phyloP scores from a whole-genome alignment of 2,329 filamentous ascomycete genomes.

The Exophiala phaeomuriformis region DNA sequence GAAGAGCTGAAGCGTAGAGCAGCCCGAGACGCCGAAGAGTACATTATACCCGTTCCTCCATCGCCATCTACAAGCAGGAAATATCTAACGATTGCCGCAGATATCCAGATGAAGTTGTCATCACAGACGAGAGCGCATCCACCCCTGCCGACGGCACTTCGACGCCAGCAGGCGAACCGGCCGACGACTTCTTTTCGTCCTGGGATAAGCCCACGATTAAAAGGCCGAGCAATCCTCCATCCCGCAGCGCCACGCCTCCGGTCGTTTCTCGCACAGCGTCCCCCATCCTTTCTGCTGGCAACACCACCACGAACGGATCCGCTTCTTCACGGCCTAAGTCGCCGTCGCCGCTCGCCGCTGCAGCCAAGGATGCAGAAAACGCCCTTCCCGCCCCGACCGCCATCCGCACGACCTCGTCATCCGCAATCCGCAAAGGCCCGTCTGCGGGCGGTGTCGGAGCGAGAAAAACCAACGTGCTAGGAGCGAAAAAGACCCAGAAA shows the following conservation, averaged over 20 bases:
- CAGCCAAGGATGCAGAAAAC: constrained; percentile 46
- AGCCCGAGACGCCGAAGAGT: constrained; percentile 77
- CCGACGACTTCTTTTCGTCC: constrained; percentile 90
- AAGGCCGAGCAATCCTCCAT: constrained; percentile 86
- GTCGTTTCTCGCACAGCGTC: constrained; percentile 73
- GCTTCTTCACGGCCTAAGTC: constrained; percentile 66
- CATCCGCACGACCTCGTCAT: constrained; percentile 67
- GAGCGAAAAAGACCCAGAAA: constrained; percentile 74
- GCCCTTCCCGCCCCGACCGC: constrained; percentile 52
- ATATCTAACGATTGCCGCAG: constrained; percentile 40
- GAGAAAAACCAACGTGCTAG: constrained; percentile 78
- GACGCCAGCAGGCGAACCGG: constrained; percentile 70
- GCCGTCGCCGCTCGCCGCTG: constrained; percentile 54
- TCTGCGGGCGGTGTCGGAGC: constrained; percentile 51
- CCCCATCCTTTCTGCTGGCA: constrained; percentile 72
- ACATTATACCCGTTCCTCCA: constrained; percentile 33
- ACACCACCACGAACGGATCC: constrained; percentile 54
- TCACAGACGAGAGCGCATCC: constrained; percentile 63
- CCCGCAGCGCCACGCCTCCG: constrained; percentile 78
- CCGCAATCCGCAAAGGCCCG: constrained; percentile 70
- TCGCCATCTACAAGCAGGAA: constrained; percentile 21
- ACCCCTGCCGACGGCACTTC: constrained; percentile 56
- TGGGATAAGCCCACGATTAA: constrained; percentile 99
- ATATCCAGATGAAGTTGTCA: constrained; percentile 75
- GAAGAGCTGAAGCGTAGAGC: constrained; percentile 86